Evolutionary conservation across 2,329 filamentous ascomycete genomes (phyloP).

Genomic region (Neobulgaria alba): DNA sequence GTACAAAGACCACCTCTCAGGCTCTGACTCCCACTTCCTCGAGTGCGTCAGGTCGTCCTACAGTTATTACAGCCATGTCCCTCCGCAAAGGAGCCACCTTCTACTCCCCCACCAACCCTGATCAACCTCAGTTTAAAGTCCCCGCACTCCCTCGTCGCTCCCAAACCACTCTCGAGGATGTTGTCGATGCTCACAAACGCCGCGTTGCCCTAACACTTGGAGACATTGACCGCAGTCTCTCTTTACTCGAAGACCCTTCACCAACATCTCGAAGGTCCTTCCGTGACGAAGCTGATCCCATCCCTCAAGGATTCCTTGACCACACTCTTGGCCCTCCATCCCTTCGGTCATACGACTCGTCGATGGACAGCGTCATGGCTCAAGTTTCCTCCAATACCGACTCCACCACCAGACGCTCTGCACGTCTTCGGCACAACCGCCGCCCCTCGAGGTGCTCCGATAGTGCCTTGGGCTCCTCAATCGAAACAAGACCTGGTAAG

Average conservation of each 20-base stretch:
- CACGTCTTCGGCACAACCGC: conserved; percentile 44
- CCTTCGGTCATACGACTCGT: conserved; percentile 22
- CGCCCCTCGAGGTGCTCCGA: conserved; percentile 63
- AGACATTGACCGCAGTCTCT: conserved; percentile 55
- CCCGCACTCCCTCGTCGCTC: conserved; percentile 51
- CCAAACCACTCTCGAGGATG: conserved; percentile 62
- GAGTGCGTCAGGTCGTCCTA: conserved; percentile 35
- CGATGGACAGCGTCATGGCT: conserved; percentile 35
- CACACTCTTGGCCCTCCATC: conserved; percentile 43
- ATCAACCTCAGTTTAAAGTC: conserved; percentile 32
- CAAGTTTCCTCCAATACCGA: conserved; percentile 24
- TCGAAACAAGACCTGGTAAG: conserved; percentile 51
- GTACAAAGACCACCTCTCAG: conserved; percentile 30
- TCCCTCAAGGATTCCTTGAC: conserved; percentile 51
- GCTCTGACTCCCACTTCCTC: conserved; percentile 38
- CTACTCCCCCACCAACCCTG: conserved; percentile 34
- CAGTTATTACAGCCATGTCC: conserved; percentile 46
- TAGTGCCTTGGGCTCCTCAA: conserved; percentile 79
- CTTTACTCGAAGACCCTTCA: conserved; percentile 35
- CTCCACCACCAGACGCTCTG: conserved; percentile 41
- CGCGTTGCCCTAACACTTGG: conserved; percentile 59
- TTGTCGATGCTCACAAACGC: conserved; percentile 59
- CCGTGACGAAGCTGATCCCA: conserved; percentile 48
- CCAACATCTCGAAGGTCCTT: conserved; percentile 33
- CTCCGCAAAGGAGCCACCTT: conserved; percentile 65